These are phyloP conservation scores for Fusarium illudens DNA, from an alignment of 2,329 filamentous ascomycete species.

Conservation along the genomic window DNA sequence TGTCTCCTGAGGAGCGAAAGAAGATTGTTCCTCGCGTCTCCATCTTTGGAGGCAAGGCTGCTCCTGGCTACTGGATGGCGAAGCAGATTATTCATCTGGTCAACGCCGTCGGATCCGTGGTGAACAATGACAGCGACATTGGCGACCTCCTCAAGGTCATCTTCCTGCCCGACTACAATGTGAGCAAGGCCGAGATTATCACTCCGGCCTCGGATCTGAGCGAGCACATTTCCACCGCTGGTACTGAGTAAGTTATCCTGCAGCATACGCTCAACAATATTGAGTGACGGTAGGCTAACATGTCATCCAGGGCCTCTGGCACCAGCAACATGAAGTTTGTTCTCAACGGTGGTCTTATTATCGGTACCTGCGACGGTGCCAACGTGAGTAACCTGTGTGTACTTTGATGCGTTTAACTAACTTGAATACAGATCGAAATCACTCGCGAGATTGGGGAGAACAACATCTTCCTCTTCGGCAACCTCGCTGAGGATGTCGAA, in stretches of 20 bases:
- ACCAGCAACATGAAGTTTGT: conserved; percentile 99
- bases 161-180: conserved; percentile 98
- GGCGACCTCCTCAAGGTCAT: conserved; percentile 96
- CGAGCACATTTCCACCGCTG: conserved; percentile 98
- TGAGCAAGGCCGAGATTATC: conserved; percentile 99
- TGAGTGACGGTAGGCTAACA: conserved; percentile 5
- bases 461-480: conserved; percentile 99
- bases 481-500: conserved; percentile 94
- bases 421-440: conserved; percentile 77
- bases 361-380: conserved; percentile 96
- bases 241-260: conserved; percentile 73
- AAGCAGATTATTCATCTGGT: conserved; percentile 98
- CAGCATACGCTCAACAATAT: background rate
- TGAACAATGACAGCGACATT: conserved; percentile 92
- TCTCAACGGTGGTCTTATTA: conserved; percentile 94
- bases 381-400: conserved; percentile 70
- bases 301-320: conserved; percentile 66
- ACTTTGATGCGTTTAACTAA: conserved; percentile 5
- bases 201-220: conserved; percentile 93
- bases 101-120: conserved; percentile 87
- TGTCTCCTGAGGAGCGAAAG: conserved; percentile 85
- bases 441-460: conserved; percentile 95
- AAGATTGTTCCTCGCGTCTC: conserved; percentile 88
- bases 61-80: conserved; percentile 99
- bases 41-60: conserved; percentile 97